Evolutionary conservation across 2,329 filamentous ascomycete genomes (phyloP).

Genomic region (Fusarium xylarioides): DNA sequence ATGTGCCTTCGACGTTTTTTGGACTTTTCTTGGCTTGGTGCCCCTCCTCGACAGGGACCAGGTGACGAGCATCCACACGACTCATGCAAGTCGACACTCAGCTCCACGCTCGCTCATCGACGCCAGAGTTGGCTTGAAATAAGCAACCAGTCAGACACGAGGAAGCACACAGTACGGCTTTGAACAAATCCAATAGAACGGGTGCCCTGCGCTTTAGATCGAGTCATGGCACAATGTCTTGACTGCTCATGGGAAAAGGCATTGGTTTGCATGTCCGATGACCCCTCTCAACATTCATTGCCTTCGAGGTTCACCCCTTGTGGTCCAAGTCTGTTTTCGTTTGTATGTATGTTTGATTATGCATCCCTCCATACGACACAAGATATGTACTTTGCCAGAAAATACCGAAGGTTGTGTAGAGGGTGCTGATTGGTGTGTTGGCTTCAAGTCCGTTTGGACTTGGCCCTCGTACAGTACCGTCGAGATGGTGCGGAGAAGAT

Average conservation of each 20-base stretch:
- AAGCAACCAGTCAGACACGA: conserved; percentile 34
- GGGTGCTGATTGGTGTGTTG: conserved; percentile 26
- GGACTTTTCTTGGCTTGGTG: conserved; percentile 17
- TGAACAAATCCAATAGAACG: conserved; percentile 36
- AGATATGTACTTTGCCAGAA: conserved; percentile 17
- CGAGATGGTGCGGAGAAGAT: conserved; percentile 19
- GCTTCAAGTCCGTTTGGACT: neutral
- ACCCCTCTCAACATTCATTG: conserved; percentile 22
- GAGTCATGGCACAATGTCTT: conserved; percentile 28
- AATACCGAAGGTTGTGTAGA: conserved; percentile 10
- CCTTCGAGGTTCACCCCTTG: conserved; percentile 19
- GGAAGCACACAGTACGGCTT: conserved; percentile 31
- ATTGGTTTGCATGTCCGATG: conserved; percentile 29
- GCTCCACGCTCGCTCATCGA: conserved; percentile 32
- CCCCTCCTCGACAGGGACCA: conserved; percentile 28
- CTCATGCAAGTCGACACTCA: conserved; percentile 37
- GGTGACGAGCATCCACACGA: conserved; percentile 34
- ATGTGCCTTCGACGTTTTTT: conserved; percentile 20
- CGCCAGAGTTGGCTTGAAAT: conserved; percentile 30
- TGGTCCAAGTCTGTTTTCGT: conserved; percentile 9
- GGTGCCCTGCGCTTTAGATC: conserved; percentile 41
- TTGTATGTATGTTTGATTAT: conserved; percentile 20
- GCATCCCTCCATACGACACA: conserved; percentile 28
- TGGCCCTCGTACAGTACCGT: conserved; percentile 2
- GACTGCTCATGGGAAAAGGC: conserved; percentile 10